Percentiles rank a stretch among this genome's conserved stretches.
Evolutionary conservation across 495 filamentous ascomycete genomes (phyloP).

Genomic region (Oleoguttula mirabilis): DNA sequence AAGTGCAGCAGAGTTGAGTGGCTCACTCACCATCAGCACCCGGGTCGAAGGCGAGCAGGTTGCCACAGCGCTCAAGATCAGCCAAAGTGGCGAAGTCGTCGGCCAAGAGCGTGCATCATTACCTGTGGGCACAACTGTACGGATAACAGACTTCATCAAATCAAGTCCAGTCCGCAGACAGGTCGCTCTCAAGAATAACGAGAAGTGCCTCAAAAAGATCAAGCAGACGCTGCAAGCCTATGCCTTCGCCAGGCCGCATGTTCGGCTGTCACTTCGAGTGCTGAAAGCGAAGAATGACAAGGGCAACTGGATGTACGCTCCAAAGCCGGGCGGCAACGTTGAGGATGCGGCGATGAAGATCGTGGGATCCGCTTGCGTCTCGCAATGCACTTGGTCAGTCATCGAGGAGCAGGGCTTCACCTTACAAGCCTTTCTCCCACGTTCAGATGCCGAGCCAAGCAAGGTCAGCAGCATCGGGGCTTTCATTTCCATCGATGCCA

Average conservation of each 20-base stretch:
- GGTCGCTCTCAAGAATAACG: slow-evolving; percentile 45
- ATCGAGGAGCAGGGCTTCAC: slow-evolving; percentile 28
- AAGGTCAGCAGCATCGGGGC: slow-evolving; percentile 48
- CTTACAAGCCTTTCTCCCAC: slow-evolving; percentile 51
- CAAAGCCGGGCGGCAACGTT: slow-evolving; percentile 40
- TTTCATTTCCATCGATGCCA: slow-evolving; percentile 64
- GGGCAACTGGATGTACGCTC: slow-evolving; percentile 60
- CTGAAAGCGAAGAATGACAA: slow-evolving; percentile 50
- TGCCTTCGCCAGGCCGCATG: slow-evolving; percentile 54
- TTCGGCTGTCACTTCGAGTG: slow-evolving; percentile 56
- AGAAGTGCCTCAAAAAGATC: slow-evolving; percentile 51
- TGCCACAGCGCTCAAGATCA: slow-evolving; percentile 42
- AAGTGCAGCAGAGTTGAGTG: slow-evolving; percentile 57
- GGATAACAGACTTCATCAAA: slow-evolving; percentile 54
- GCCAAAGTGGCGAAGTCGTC: slow-evolving; percentile 38
- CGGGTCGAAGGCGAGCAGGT: slow-evolving; percentile 57
- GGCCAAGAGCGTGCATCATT: slow-evolving; percentile 12
- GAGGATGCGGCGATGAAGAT: slow-evolving; percentile 59
- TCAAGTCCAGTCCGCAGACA: slow-evolving; percentile 64
- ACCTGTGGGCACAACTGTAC: slow-evolving; percentile 70
- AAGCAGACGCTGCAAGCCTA: slow-evolving; percentile 63
- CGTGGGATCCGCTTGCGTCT: slow-evolving; percentile 52
- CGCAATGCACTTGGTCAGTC: slow-evolving; percentile 38
- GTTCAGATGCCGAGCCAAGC: slow-evolving; percentile 36
- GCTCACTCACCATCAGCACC: slow-evolving; percentile 55